These are phyloP conservation scores for Sugiyamaella boreocaroliniensis DNA, from an alignment of 805 yeast genomes.

Conservation along the genomic window DNA sequence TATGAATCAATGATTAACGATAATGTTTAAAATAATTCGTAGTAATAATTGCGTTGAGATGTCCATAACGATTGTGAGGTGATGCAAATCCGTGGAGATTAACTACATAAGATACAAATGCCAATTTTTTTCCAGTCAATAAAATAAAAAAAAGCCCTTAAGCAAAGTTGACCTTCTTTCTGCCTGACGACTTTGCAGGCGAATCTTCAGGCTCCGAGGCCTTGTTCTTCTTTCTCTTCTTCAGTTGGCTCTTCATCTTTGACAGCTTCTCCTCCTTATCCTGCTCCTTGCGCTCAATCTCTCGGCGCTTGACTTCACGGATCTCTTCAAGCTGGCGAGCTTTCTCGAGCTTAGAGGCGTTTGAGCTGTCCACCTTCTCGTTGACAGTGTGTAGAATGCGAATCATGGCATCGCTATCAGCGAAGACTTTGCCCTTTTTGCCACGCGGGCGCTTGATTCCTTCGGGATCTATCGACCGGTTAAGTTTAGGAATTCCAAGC, in stretches of 20 bases:
- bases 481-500: slow-evolving; percentile 69
- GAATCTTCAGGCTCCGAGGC: slow-evolving; percentile 11
- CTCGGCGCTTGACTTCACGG: slow-evolving; percentile 78
- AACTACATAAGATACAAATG: background rate
- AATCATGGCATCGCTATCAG: slow-evolving; percentile 57
- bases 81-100: background rate
- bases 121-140: background rate
- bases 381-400: slow-evolving; percentile 75
- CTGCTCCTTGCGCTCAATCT: slow-evolving; percentile 77
- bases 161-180: slow-evolving; percentile 15
- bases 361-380: slow-evolving; percentile 67
- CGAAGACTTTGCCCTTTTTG: slow-evolving; percentile 52
- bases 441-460: slow-evolving; percentile 74
- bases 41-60: background rate
- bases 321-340: slow-evolving; percentile 84
- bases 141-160: slow-evolving; percentile 4
- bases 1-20: background rate
- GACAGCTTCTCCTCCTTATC: slow-evolving; percentile 65
- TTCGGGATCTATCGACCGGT: slow-evolving; percentile 71
- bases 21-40: too few species aligned
- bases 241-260: slow-evolving; percentile 39
- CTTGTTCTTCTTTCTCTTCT: slow-evolving; percentile 12
- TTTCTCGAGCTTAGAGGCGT: slow-evolving; percentile 86
- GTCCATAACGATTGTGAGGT: background rate
- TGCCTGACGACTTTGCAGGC: slow-evolving; percentile 1